Percentiles rank a stretch among this genome's conserved stretches.
Evolutionary conservation across 306 rosid genomes (phyloP).

Genomic region (Citrullus colocynthis): DNA sequence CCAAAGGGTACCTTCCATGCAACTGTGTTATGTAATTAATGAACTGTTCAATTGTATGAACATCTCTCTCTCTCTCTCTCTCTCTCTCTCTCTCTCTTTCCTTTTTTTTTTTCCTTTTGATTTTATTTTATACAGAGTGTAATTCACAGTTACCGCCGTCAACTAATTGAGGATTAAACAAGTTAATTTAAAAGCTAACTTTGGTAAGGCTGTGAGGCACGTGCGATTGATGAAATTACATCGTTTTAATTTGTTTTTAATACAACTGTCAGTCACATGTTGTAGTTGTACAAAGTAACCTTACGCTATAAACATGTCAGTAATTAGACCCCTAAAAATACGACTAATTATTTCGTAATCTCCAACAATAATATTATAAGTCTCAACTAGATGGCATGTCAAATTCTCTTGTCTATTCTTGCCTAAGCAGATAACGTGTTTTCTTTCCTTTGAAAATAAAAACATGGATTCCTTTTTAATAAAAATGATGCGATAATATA

Average conservation of each 20-base stretch:
- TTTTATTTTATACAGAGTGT: neutral
- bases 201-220: neutral
- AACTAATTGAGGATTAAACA: neutral
- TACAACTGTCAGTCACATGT: constrained; percentile 4
- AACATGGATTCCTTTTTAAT: too few relatives aligned
- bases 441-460: too few relatives aligned
- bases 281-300: neutral
- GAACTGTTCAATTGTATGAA: neutral
- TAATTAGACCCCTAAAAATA: neutral
- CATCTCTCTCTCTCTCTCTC: too few relatives aligned
- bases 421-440: neutral
- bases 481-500: too few relatives aligned
- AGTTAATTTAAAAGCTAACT: neutral
- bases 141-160: neutral
- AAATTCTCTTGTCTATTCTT: neutral
- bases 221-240: neutral
- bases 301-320: neutral
- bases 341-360: neutral
- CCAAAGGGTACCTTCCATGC: neutral
- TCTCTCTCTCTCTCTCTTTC: too few relatives aligned
- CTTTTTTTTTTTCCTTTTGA: neutral
- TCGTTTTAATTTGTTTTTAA: neutral
- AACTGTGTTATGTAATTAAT: neutral
- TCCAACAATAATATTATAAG: neutral
- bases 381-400: neutral